A percentile compares a stretch with the other conserved stretches of the same genome.
phyloP scores from a whole-genome alignment of 331 rosid species.

The Ulmus americana region DNA sequence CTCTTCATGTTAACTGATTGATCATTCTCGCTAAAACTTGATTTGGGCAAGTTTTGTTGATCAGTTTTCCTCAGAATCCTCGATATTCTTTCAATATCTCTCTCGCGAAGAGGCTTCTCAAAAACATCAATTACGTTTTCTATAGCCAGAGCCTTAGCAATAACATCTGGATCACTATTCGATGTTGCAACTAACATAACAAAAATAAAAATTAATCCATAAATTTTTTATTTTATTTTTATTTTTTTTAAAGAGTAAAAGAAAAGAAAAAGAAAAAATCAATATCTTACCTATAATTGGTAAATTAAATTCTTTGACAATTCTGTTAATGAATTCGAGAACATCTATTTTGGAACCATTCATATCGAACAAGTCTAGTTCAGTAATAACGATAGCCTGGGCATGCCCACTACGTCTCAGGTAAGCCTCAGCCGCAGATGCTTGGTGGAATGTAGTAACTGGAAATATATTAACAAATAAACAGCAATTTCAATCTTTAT shows the following conservation, averaged over 20 bases:
- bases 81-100: too few relatives aligned
- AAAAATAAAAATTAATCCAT: too few relatives aligned
- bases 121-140: too few relatives aligned
- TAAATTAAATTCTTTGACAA: background rate
- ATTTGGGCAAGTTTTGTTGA: too few relatives aligned
- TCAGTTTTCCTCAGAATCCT: too few relatives aligned
- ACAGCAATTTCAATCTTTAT: background rate
- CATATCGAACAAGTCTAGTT: slow-evolving; percentile 1
- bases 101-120: too few relatives aligned
- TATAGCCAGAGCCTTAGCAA: too few relatives aligned
- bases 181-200: too few relatives aligned
- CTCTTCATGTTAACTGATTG: background rate
- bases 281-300: background rate
- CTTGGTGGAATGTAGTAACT: background rate
- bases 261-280: too few relatives aligned
- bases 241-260: too few relatives aligned
- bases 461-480: background rate
- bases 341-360: slow-evolving; percentile 1
- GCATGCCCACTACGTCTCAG: background rate
- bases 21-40: background rate
- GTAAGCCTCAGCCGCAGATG: background rate
- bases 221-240: too few relatives aligned
- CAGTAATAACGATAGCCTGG: background rate
- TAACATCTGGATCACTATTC: too few relatives aligned
- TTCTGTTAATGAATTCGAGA: background rate